These are phyloP conservation scores for Chondrus crispus DNA, from an alignment of 23 red algal genomes.

Conservation along the genomic window DNA sequence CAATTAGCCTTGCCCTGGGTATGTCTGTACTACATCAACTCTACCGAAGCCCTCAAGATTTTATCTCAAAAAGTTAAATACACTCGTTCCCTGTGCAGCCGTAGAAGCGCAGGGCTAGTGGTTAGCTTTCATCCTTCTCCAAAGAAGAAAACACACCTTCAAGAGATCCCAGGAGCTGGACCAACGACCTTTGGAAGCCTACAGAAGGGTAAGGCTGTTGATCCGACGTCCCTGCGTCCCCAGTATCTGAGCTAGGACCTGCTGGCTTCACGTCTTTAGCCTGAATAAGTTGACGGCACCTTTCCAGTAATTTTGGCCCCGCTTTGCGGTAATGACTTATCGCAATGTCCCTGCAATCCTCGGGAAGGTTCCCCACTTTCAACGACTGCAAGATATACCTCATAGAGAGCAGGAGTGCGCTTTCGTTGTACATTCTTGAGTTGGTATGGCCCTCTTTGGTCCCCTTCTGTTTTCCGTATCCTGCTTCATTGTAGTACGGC, in stretches of 20 bases:
- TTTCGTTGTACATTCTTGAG: slow-evolving; percentile 74
- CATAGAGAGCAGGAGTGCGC: slow-evolving; percentile 56
- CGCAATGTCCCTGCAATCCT: slow-evolving; percentile 41
- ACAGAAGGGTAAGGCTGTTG: slow-evolving; percentile 24
- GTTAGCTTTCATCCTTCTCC: background rate
- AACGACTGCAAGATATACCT: slow-evolving; percentile 43
- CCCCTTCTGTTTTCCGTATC: slow-evolving; percentile 51
- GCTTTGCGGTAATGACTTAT: slow-evolving; percentile 5
- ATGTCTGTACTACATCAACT: no score
- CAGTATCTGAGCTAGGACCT: background rate
- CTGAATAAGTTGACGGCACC: slow-evolving; percentile 7
- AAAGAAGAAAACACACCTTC: background rate
- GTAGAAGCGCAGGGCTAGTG: no score
- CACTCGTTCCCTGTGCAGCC: no score
- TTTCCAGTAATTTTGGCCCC: background rate
- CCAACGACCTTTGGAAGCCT: slow-evolving; percentile 31
- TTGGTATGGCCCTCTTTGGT: slow-evolving; percentile 45
- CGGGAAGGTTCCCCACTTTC: background rate
- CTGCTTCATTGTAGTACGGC: slow-evolving; percentile 83
- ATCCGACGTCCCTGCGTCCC: background rate
- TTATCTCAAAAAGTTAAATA: no score
- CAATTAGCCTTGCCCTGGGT: no score
- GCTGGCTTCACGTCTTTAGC: background rate
- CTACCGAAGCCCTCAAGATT: no score
- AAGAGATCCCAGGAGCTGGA: background rate